A percentile compares a stretch with the other conserved stretches of the same genome.
Evolutionary conservation across 352 stramenopile genomes (phyloP).

Genomic region (Globisporangium cylindrosporum): DNA sequence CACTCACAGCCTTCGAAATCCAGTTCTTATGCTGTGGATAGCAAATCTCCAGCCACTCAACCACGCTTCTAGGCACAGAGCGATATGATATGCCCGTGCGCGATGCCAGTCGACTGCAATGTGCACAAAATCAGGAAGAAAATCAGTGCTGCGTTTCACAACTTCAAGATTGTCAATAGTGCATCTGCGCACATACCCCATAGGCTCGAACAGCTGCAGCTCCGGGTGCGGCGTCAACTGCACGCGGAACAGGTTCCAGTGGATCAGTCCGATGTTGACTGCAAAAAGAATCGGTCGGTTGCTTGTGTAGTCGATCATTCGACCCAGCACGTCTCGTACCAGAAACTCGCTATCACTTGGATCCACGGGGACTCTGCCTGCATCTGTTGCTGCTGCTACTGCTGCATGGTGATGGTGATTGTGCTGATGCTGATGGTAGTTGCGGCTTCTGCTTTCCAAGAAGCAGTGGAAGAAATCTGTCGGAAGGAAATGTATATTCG

Average conservation of each 20-base stretch:
- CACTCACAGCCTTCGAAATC: conserved; percentile 54
- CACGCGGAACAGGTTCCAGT: conserved; percentile 89
- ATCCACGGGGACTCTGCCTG: neutral
- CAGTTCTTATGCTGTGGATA: conserved; percentile 66
- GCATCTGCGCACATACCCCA: conserved; percentile 44
- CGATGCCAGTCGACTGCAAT: conserved; percentile 40
- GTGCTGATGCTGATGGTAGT: conserved; percentile 9
- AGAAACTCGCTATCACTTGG: conserved; percentile 4
- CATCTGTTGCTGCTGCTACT: no score
- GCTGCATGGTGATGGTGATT: neutral
- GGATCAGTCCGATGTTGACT: conserved; percentile 74
- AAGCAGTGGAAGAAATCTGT: conserved; percentile 83
- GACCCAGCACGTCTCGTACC: conserved; percentile 72
- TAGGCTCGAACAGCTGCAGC: conserved; percentile 88
- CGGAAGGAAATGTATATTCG: conserved; percentile 72
- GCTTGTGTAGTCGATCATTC: conserved; percentile 51
- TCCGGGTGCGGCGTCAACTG: conserved; percentile 58
- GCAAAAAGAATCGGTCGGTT: conserved; percentile 77
- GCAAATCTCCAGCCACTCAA: conserved; percentile 82
- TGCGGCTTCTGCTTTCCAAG: conserved; percentile 27
- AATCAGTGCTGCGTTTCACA: neutral
- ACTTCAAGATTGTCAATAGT: neutral
- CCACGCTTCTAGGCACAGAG: conserved; percentile 71
- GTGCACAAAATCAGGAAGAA: neutral
- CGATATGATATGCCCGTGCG: conserved; percentile 64